Base-by-base conservation (phyloP, 225 moss, liverwort and hornwort species). In the Neckera pumila region DNA sequence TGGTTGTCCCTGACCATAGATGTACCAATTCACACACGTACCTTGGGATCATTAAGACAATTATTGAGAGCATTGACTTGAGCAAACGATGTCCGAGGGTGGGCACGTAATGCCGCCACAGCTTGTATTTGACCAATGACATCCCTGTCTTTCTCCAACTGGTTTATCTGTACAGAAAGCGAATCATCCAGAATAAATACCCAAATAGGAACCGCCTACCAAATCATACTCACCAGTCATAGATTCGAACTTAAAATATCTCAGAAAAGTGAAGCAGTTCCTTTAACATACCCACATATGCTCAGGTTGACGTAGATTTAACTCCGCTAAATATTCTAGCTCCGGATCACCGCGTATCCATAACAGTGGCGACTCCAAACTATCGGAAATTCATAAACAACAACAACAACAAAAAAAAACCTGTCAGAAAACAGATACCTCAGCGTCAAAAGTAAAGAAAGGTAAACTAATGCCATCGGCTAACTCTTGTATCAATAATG, bases 341-440 rank as follows among this genome's bases (percentile, higher is more conserved):
- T 96, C 95, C 45, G 98, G 98, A 93, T 99, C 98, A 81, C 97
- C 97, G n/a, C 98, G 94, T 84, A 99, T 93, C 98, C 98, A 99
- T 82, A 97, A 91, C 75, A 99, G 86, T 40, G 98, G 98, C 70
- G 98, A 99, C 95, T 99, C 98, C 96, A 99, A 94, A 91, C 98
- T 98, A 94, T 83, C 85, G 33, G 49, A 34, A 87, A 79, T 31
- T 38, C 57, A 88, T 42, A 69, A 72, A 87, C 56, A 81, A 71
- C 61, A 72, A 45, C 82, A 85, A 31, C 21, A 56, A 85, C 51
- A 69, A 60, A 20, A 36, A 54, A 54, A 18, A 3, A 4, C 19
- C 36, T 76, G 81, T 85, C 62, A 92, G 89, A 65, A 80, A 85
- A 65, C 34, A 78, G 27, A 34, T 54, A 45, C 75, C 62, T 83